A percentile compares a stretch with the other conserved stretches of the same genome.
Evolutionary conservation across 2,329 filamentous ascomycete genomes (phyloP).

Genomic region (Colletotrichum phormii): DNA sequence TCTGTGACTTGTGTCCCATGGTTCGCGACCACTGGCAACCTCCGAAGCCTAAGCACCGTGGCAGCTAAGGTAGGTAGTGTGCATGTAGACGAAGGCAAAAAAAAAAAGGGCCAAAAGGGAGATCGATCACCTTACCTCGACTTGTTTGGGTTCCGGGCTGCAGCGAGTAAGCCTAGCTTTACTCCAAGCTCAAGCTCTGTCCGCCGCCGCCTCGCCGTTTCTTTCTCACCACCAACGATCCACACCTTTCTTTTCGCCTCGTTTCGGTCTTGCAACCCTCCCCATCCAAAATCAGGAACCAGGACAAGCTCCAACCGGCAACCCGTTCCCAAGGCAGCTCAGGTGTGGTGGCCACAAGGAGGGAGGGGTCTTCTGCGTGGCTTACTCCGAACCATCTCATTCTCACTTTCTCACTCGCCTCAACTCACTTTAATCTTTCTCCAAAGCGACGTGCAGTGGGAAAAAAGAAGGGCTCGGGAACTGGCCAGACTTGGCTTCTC

Average conservation of each 20-base stretch:
- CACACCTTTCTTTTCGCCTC: background rate
- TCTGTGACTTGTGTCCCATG: background rate
- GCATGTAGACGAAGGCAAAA: background rate
- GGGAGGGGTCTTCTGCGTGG: background rate
- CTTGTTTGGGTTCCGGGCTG: conserved; percentile 2
- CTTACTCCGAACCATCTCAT: background rate
- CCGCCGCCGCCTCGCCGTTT: conserved; percentile 1
- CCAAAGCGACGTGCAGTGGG: background rate
- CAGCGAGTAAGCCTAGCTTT: conserved; percentile 13
- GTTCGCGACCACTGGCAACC: background rate
- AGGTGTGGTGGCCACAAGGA: background rate
- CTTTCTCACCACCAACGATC: background rate
- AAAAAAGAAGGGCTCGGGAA: conserved; percentile 1
- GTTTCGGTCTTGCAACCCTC: background rate
- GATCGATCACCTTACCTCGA: background rate
- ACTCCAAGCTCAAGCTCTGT: background rate
- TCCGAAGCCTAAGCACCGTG: background rate
- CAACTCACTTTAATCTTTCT: background rate
- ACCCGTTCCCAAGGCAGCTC: background rate
- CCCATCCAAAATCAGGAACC: background rate
- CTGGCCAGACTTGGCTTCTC: conserved; percentile 19
- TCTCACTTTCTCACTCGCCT: background rate
- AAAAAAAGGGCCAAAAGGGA: conserved; percentile 9
- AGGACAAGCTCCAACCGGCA: background rate
- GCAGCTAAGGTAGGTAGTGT: background rate